phyloP scores from a whole-genome alignment of 768 basidiomycete species.

The Hortiboletus flavorubellus region DNA sequence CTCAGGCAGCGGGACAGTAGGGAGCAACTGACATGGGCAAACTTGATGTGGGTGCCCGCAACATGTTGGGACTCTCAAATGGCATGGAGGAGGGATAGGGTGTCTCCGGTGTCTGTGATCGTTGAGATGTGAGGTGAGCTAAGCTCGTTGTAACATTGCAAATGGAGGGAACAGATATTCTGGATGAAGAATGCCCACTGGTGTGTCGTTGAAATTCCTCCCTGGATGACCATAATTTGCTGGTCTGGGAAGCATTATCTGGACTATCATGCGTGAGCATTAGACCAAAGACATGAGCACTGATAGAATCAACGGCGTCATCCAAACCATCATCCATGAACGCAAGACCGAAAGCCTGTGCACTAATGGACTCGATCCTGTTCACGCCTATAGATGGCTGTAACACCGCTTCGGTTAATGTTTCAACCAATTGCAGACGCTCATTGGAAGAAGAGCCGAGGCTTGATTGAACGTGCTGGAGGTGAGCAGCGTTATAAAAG shows the following conservation, averaged over 20 bases:
- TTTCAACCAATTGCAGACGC: not conserved
- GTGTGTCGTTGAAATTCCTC: not conserved
- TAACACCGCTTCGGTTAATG: not conserved
- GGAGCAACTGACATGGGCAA: not conserved
- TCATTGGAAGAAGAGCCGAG: not conserved
- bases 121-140: not conserved
- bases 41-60: not conserved
- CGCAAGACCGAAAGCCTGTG: not conserved
- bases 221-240: conserved; percentile 1
- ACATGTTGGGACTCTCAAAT: not conserved
- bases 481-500: not conserved
- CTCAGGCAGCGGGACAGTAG: not conserved
- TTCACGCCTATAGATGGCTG: not conserved
- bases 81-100: not conserved
- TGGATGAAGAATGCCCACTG: not conserved
- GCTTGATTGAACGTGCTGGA: not conserved
- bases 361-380: not conserved
- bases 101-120: not conserved
- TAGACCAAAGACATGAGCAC: no score
- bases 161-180: not conserved
- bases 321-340: no score
- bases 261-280: not conserved
- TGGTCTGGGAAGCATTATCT: not conserved
- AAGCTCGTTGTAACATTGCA: not conserved
- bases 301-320: no score